phyloP scores from a whole-genome alignment of 2,329 filamentous ascomycete species.

The Blastomyces emzantsi region DNA sequence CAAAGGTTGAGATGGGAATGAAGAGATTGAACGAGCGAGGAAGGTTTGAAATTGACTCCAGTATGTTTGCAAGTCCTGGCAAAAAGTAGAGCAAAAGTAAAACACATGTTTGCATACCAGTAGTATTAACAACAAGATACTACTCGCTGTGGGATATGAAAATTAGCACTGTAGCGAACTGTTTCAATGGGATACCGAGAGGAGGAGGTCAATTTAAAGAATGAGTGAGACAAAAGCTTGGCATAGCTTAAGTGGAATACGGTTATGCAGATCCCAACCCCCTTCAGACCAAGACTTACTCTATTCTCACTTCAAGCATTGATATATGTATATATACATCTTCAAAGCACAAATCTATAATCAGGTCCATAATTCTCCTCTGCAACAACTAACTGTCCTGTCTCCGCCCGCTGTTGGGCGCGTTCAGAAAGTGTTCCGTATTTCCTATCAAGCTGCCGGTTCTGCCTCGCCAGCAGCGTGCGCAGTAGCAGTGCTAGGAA shows the following conservation, averaged over 20 bases:
- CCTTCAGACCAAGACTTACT: neutral
- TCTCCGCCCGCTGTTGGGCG: conserved; percentile 8
- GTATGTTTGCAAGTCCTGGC: neutral
- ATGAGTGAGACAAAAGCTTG: neutral
- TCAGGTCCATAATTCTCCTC: conserved; percentile 35
- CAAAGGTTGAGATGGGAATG: neutral
- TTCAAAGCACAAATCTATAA: conserved; percentile 30
- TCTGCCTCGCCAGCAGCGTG: conserved; percentile 50
- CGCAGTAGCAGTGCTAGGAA: conserved; percentile 47
- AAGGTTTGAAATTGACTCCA: neutral
- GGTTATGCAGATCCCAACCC: neutral
- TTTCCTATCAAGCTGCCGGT: conserved; percentile 48
- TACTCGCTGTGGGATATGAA: neutral
- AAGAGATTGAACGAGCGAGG: neutral
- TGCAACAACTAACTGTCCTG: conserved; percentile 18
- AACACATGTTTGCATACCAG: neutral
- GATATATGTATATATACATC: neutral
- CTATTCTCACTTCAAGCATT: neutral
- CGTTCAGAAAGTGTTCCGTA: conserved; percentile 28
- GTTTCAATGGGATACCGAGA: neutral
- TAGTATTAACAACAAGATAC: neutral
- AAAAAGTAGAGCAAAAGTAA: neutral
- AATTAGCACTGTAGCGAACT: neutral
- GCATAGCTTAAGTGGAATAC: neutral
- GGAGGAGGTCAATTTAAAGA: neutral